Evolutionary conservation across 129 eudicot genomes (phyloP), one percentile per base, ranked within the genome.

Genomic region (Mikania micrantha): DNA sequence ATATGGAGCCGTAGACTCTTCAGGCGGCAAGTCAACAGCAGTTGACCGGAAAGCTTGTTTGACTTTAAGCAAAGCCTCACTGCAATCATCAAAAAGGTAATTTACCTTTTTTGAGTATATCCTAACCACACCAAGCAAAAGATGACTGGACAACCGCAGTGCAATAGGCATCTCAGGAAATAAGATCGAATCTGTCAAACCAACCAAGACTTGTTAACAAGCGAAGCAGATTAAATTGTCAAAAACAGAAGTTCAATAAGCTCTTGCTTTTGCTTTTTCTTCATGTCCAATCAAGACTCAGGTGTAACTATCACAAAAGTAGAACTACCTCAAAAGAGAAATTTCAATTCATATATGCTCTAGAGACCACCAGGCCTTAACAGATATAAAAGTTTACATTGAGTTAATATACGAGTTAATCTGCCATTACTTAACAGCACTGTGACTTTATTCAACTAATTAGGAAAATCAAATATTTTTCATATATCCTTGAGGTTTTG

Each of bases 81-180:
- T 94, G 87, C 97, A 94, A 76, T 94, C 99, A 42, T 94, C 99
- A 10, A 89, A 94, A 24, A 94, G 93, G 77, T 94, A 94, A 68
- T 81, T 83, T 69, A 94, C 99, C 79, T 94, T 89, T 79, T 80
- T 82, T 11, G 91, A 84, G 79, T 94, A 94, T 68, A 94, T 94
- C 73, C 99, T 81, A 80, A 94, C 99, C 71, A 94, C 99, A 9
- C 99, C 99, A 77, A 94, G 93, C 82, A 94, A 70, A 76, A 94
- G 96, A 83, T 94, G 99, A 82, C 99, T 90, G 57, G 99, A 89
- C 82, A 94, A 69, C 47, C 99, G 93, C 54, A 94, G 91, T 16
- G 99, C 99, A 56, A 94, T 94, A 4, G 99, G 99, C 62, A 94
- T 93, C 66, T 94, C 99, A 16, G 99, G 99, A 52, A 60, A 87